phyloP scores from a whole-genome alignment of 202 grass and related monocot species.

The Carex arenaria region DNA sequence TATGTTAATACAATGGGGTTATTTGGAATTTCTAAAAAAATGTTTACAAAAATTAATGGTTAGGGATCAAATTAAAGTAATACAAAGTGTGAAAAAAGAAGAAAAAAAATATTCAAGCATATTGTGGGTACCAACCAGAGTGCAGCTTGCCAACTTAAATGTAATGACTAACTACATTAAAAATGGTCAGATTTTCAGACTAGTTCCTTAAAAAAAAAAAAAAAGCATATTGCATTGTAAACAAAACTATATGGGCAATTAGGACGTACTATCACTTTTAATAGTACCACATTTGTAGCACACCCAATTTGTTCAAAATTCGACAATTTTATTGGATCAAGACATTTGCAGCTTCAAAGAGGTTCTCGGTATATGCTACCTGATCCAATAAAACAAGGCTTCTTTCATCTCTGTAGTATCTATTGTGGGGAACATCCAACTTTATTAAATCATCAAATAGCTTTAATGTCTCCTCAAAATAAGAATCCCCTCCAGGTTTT shows the following conservation, averaged over 20 bases:
- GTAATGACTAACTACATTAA: constrained; percentile 12
- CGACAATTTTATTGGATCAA: neutral
- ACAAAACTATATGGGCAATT: neutral
- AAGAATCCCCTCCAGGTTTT: constrained; percentile 45
- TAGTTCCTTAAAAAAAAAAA: neutral
- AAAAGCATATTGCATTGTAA: constrained; percentile 5
- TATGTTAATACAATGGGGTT: neutral
- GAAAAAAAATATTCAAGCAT: neutral
- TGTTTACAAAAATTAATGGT: neutral
- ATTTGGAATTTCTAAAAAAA: neutral
- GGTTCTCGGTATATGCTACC: constrained; percentile 29
- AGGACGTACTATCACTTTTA: neutral
- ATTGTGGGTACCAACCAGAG: neutral
- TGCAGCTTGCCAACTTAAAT: neutral
- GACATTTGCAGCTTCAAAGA: neutral
- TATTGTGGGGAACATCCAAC: constrained; percentile 71
- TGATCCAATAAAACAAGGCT: constrained; percentile 79
- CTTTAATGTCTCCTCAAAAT: constrained; percentile 66
- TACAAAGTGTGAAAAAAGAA: neutral
- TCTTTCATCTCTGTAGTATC: constrained; percentile 72
- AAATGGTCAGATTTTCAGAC: neutral
- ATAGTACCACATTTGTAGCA: neutral
- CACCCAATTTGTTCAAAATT: neutral
- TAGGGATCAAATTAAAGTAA: neutral
- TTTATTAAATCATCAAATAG: constrained; percentile 67